A percentile compares a stretch with the other conserved stretches of the same genome.
Evolutionary conservation across 108 stramenopile genomes (phyloP).

Genomic region (Discostella stelligeroides): DNA sequence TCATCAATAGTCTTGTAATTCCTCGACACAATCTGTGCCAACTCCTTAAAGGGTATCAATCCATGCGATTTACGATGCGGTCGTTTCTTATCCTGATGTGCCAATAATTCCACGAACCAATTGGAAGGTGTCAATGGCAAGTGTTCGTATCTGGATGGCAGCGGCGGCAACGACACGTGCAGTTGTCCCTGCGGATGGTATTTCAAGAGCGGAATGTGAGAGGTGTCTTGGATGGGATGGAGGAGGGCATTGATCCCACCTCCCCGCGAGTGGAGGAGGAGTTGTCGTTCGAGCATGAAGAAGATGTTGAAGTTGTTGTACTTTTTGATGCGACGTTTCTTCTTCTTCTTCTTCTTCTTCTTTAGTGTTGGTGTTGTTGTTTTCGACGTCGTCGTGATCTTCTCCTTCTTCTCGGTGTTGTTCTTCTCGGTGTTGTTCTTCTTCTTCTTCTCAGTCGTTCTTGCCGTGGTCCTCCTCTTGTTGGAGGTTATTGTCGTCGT

Average conservation of each 20-base stretch:
- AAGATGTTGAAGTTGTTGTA: conserved; percentile 30
- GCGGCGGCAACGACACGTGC: conserved; percentile 9
- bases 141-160: conserved; percentile 5
- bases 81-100: conserved; percentile 13
- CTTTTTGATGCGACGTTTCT: not conserved
- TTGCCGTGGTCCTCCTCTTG: no score
- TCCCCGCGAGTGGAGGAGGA: conserved; percentile 5
- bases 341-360: not conserved
- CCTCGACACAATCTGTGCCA: conserved; percentile 14
- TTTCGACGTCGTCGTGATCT: no score
- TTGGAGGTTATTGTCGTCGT: no score
- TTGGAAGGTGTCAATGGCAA: conserved; percentile 2
- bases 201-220: not conserved
- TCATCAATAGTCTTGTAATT: conserved; percentile 14
- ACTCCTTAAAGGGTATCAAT: conserved; percentile 17
- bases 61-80: conserved; percentile 18
- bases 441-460: no score
- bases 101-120: conserved; percentile 20
- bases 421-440: no score
- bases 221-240: not conserved
- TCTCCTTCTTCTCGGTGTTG: no score
- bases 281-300: conserved; percentile 24
- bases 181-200: no score
- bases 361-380: no score
- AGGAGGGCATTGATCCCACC: not conserved